These are phyloP conservation scores for Aspergillus alliaceus DNA, from an alignment of 2,329 filamentous ascomycete species.

Conservation along the genomic window DNA sequence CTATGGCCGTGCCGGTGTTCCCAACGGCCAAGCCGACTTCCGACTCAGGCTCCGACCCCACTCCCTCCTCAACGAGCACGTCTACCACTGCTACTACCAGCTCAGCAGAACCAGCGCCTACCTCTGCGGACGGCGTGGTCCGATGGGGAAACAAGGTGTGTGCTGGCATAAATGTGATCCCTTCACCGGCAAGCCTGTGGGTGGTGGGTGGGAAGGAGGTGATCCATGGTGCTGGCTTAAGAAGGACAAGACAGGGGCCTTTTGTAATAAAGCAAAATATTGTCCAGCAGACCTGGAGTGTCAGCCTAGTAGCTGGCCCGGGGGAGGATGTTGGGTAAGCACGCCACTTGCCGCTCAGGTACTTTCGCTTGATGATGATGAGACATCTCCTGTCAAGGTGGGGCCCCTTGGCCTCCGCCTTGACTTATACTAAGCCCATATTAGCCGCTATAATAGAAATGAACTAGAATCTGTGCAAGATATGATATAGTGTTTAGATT, in stretches of 20 bases:
- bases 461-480: neutral
- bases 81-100: neutral
- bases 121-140: neutral
- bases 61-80: neutral
- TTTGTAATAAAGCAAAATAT: neutral
- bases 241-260: neutral
- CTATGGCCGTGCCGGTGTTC: too few species aligned
- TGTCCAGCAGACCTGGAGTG: conserved; percentile 1
- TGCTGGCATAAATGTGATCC: conserved; percentile 5
- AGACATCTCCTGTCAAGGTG: neutral
- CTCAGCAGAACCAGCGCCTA: neutral
- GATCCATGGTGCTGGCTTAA: conserved; percentile 8
- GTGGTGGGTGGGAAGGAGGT: neutral
- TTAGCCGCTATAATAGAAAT: neutral
- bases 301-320: conserved; percentile 1
- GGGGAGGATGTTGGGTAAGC: neutral
- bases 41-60: neutral
- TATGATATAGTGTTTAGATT: too few species aligned
- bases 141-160: neutral
- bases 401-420: neutral
- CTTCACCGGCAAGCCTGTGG: neutral
- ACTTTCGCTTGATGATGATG: neutral
- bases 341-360: neutral
- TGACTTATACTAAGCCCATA: neutral
- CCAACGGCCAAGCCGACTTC: too few species aligned